Base-by-base conservation (phyloP, 2,329 filamentous ascomycete species). In the Fusarium stilboides region DNA sequence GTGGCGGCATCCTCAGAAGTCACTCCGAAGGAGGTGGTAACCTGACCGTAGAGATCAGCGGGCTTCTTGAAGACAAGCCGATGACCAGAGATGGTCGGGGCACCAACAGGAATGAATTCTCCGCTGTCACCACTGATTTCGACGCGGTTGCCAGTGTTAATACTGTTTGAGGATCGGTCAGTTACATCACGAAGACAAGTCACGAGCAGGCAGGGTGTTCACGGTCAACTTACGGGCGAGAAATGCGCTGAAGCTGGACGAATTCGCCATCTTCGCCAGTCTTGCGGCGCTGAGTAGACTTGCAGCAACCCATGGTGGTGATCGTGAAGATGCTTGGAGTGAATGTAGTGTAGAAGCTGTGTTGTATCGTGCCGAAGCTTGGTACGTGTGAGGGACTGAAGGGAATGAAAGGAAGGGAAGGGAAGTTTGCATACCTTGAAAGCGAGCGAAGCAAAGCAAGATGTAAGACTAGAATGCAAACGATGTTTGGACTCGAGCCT, bases 211-310 rank as follows among this genome's bases (percentile, higher is more conserved):
- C 5, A 12, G 28, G 20, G 12, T 13, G 22, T 5, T 39, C 8
- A 26, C 40, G n/a, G 20, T 57, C 8, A 43, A 69, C 69, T 57
- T 72, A 70, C 69, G 49, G 37, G 3, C 14, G 13, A 0, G 37
- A 50, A 0, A 65, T 57, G 0, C 36, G 33, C 0, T n/a, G 0
- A 20, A 22, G 2, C 13, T 31, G 19, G 3, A 12, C 22, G 5
- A n/a, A n/a, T 2, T 22, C 15, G 13, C 6, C 26, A 1, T 46
- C 12, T 0, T 33, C 12, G 10, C 34, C 17, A 24, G 28, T 26
- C n/a, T 40, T 44, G 2, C 49, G 37, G 31, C 22, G 19, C n/a
- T 46, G 26, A 17, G 39, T 51, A 39, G 65, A 61, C 34, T 22
- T 51, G 14, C 54, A 45, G 15, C 65, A 65, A 13, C 62, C 39